A percentile compares a stretch with the other conserved stretches of the same genome.
phyloP scores from a whole-genome alignment of 2,329 filamentous ascomycete genomes.

The Penicillium janthinellum region DNA sequence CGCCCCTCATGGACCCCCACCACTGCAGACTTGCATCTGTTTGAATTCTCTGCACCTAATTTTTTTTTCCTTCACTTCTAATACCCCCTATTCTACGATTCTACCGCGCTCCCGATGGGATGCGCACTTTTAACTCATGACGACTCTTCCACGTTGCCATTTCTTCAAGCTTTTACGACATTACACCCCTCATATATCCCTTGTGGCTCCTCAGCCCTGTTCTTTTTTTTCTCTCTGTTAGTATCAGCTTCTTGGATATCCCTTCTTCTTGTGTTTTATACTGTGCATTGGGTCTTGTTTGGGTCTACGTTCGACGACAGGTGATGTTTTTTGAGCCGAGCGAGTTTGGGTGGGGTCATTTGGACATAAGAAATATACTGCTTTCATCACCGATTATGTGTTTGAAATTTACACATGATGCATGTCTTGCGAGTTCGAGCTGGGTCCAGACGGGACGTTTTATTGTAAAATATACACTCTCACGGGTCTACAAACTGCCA shows the following conservation, averaged over 20 bases:
- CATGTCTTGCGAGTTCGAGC: slow-evolving; percentile 14
- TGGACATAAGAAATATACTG: slow-evolving; percentile 17
- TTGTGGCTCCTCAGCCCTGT: slow-evolving; percentile 22
- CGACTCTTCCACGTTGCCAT: slow-evolving; percentile 28
- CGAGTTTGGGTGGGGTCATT: slow-evolving; percentile 13
- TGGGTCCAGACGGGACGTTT: not conserved
- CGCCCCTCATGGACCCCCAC: slow-evolving; percentile 1
- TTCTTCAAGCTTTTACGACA: slow-evolving; percentile 23
- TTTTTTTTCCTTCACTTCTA: slow-evolving; percentile 22
- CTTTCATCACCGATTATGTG: not conserved
- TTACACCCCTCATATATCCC: slow-evolving; percentile 20
- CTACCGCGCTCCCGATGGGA: slow-evolving; percentile 12
- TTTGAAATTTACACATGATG: slow-evolving; percentile 6
- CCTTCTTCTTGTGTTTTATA: slow-evolving; percentile 10
- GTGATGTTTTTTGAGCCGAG: slow-evolving; percentile 15
- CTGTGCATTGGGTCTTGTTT: slow-evolving; percentile 22
- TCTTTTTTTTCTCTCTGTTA: slow-evolving; percentile 11
- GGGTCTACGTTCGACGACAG: slow-evolving; percentile 18
- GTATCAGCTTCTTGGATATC: slow-evolving; percentile 20
- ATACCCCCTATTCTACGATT: slow-evolving; percentile 21
- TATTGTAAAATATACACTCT: not conserved
- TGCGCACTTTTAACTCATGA: slow-evolving; percentile 19
- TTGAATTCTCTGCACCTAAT: slow-evolving; percentile 16
- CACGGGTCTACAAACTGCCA: not conserved
- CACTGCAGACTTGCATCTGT: slow-evolving; percentile 13